Evolutionary conservation across 805 yeast species (phyloP), one percentile per base, ranked within the genome.

Genomic region (Phaffomyces opuntiae): DNA sequence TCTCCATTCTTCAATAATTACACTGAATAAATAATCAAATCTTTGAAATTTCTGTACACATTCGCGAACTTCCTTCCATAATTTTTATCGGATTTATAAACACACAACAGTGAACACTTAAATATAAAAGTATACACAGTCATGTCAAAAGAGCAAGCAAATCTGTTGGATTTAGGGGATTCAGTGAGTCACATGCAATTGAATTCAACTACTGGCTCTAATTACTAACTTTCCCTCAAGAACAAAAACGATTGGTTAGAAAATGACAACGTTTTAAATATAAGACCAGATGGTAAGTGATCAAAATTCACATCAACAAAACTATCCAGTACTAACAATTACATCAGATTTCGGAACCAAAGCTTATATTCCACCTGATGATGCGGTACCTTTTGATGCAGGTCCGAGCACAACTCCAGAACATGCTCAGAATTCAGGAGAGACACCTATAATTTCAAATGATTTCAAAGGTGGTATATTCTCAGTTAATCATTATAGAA

Each of bases 401-500:
- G 52, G 50, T 29, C 46, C 39, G 13, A 21, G 34, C 38, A 26
- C 32, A 16, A 9, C 34, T 12, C 39, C 43, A 5, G 37, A 21
- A 12, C 6, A 40, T 45, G 44, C 46, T 42, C 13, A 48, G 24
- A 26, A 9, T 14, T 4, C 36, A n/a, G 17, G 19, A 3, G 17
- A n/a, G 12, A 35, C 41, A 3, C 41, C 45, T 29, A 9, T 39
- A 2, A 38, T 42, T 29, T 40, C 49, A 7, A 47, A 49, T 36
- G 49, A 55, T 35, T 59, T 55, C 38, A 64, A 62, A 52, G 78
- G 70, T 49, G 78, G 80, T 13, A 53, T 75, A 50, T 73, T 81
- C 53, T 74, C 81, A 19, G 62, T 81, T 36, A 73, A 72, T 45
- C 80, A 78, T 60, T 83, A 84, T 59, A 66, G 83, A 51, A 70